These are phyloP conservation scores for Heracleum sosnowskyi DNA, from an alignment of 129 eudicot species.

Conservation along the genomic window DNA sequence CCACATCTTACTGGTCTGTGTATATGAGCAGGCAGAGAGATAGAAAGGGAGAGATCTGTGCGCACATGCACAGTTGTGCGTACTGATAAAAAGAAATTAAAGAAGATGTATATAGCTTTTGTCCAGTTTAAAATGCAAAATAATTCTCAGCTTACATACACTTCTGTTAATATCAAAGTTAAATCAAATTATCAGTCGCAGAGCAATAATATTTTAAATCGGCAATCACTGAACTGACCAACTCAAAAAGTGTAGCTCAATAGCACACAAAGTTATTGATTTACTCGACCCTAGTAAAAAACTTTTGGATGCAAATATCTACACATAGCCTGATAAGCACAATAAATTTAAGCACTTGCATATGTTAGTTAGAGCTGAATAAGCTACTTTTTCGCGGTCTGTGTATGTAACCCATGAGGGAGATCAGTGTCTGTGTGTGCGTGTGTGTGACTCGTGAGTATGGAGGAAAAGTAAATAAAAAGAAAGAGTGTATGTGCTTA, in stretches of 20 bases:
- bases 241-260: neutral
- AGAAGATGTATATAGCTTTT: neutral
- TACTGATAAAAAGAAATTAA: no score
- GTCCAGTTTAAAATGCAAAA: neutral
- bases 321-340: neutral
- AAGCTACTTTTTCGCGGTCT: neutral
- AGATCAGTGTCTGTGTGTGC: neutral
- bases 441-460: neutral
- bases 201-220: neutral
- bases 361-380: neutral
- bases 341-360: neutral
- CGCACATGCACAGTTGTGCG: neutral
- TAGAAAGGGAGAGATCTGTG: neutral
- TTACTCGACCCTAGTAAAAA: neutral
- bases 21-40: no score
- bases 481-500: neutral
- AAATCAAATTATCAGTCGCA: neutral
- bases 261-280: neutral
- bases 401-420: neutral
- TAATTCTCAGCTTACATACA: neutral
- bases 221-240: neutral
- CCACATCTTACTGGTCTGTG: no score
- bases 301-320: neutral
- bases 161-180: neutral
- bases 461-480: neutral